Evolutionary conservation across 768 basidiomycete genomes (phyloP), one percentile per base, ranked within the genome.

Genomic region (Cystofilobasidium capitatum): DNA sequence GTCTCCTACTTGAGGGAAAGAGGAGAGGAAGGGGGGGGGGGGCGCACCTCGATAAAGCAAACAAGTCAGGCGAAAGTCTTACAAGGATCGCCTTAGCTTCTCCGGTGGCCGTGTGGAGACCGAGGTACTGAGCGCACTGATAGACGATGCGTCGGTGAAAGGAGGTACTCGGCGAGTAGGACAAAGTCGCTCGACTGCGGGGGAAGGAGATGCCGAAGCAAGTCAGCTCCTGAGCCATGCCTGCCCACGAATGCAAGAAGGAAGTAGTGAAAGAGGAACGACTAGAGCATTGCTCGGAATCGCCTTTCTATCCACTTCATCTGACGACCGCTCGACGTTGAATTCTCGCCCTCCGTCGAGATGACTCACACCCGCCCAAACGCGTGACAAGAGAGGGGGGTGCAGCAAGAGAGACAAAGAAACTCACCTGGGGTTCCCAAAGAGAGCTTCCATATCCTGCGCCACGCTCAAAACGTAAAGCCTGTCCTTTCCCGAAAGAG

Each of bases 91-190:
- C 55, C 40, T 69, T 69, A 5, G 51, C 51, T 17, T 55, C 68
- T 12, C 63, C 68, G 17, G 35, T 49, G n/a, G 31, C 22, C 1
- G 68, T 64, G 51, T 54, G 62, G 8, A 69, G 62, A 29, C 68
- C 68, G 37, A 69, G 57, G 45, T 64, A 69, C 33, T 58, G 57
- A 20, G 62, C 62, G n/a, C 68, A 69, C 36, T 58, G 68, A 47
- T 69, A 69, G 37, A 69, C 68, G 39, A 69, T 64, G 22, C 57
- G 44, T 1, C 68, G 68, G 22, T 69, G 68, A 17, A 64, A 69
- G 17, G 62, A 64, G 1, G 68, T 69, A 29, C 55, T 57, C 2
- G 68, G 63, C 14, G 45, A 59, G 57, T 64, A 69, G 35, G 54
- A 51, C 3, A 69, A 22, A 29, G 62, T 60, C 14, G 60, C 51